Evolutionary conservation across 148 eudicot species (phyloP).

Genomic region (Pharnaceum exiguum): DNA sequence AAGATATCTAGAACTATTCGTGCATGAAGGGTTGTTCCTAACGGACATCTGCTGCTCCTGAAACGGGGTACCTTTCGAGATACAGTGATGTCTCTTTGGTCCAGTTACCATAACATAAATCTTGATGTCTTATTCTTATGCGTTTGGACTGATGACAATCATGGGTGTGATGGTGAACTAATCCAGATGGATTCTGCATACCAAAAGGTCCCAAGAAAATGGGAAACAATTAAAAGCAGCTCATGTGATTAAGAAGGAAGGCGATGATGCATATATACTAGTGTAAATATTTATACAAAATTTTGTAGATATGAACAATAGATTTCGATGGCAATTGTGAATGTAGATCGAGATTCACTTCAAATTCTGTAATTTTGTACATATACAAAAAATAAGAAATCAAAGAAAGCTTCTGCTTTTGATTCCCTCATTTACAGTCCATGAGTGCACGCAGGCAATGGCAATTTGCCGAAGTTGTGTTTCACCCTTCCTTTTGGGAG

Average conservation of each 20-base stretch:
- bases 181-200: neutral
- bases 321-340: neutral
- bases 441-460: neutral
- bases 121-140: neutral
- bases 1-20: conserved; percentile 23
- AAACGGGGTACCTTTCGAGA: neutral
- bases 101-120: neutral
- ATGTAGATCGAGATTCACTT: neutral
- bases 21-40: conserved; percentile 17
- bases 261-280: neutral
- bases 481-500: no score
- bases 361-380: conserved; percentile 2
- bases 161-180: conserved; percentile 2
- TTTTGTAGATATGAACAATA: conserved; percentile 14
- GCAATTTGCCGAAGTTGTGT: no score
- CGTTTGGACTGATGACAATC: neutral
- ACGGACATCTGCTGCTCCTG: neutral
- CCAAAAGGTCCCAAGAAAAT: neutral
- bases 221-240: neutral
- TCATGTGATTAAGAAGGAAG: neutral
- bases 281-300: conserved; percentile 7
- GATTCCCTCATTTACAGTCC: neutral
- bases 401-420: no score
- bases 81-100: neutral
- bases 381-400: neutral